Evolutionary conservation across 495 filamentous ascomycete species (phyloP), one percentile per base, ranked within the genome.

Genomic region (Penicillium longicatenatum): DNA sequence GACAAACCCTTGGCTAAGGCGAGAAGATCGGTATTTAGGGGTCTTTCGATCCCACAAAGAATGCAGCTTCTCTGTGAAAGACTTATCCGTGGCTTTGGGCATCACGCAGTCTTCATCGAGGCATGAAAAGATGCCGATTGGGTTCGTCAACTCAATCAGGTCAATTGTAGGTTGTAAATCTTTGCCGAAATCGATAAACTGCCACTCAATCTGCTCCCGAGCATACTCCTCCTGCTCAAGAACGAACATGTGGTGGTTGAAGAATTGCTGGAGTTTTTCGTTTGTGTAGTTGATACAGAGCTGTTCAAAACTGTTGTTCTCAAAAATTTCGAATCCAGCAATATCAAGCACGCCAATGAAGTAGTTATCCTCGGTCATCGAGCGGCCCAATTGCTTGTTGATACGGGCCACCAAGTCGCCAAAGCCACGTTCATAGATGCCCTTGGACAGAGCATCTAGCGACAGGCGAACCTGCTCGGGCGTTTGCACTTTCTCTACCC

Each of bases 161-260:
- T 99, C 93, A 63, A 99, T 99, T 5, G 95, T 99, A 3, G 95
- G 95, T 74, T 99, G 95, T 17, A 99, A 78, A 67, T 99, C 95
- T 58, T 90, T 91, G 37, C 95, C 95, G 68, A 99, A 99, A 68
- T 99, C 95, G 67, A 99, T 98, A 69, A 99, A 99, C 68, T 97
- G 91, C 95, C 95, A 99, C 74, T 99, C 93, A 63, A 99, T 99
- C 70, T 96, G 90, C 69, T 99, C 95, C 49, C 93, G 76, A 16
- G 95, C 93, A 72, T 99, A 99, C 71, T 99, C 95, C 68, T 99
- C 95, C 68, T 99, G 95, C 68, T 99, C 95, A 20, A 99, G 75
- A 20, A 99, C 95, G 70, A 99, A 99, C 95, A 99, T 99, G 77
- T 99, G 95, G 63, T 99, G 95, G 58, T 99, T 99, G 82, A 99